Conservation (phyloP, 805 yeast species). For the Yarrowia yakushimensis region DNA sequence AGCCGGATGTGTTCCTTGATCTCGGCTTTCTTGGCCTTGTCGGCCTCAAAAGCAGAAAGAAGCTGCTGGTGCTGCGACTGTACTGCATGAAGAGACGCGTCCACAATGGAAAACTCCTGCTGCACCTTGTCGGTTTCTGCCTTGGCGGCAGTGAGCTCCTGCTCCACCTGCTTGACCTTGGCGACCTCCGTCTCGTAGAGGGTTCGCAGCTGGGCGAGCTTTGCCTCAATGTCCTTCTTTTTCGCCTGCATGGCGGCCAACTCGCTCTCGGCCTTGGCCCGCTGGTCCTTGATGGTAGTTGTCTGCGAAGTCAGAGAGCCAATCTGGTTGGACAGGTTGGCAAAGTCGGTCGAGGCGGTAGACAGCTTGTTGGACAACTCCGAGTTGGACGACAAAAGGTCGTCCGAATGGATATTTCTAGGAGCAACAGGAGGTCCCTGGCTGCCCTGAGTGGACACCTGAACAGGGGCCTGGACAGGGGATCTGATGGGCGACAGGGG, state of each 20-base stretch:
- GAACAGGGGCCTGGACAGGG: conserved; percentile 26
- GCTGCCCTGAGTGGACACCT: conserved; percentile 26
- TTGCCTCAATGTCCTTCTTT: conserved; percentile 70
- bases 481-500: conserved; percentile 26
- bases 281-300: conserved; percentile 62
- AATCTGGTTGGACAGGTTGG: conserved; percentile 80
- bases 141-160: conserved; percentile 53
- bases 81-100: conserved; percentile 71
- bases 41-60: conserved; percentile 57
- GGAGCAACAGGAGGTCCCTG: conserved; percentile 32
- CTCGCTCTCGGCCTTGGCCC: conserved; percentile 72
- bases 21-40: conserved; percentile 63
- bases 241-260: conserved; percentile 60
- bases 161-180: conserved; percentile 70
- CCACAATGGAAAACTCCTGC: conserved; percentile 69
- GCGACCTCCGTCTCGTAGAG: conserved; percentile 76
- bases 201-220: conserved; percentile 60
- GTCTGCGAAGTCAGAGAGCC: conserved; percentile 75
- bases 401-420: conserved; percentile 34
- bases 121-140: conserved; percentile 66
- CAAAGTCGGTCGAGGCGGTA: conserved; percentile 78
- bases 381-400: conserved; percentile 48
- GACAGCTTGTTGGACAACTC: conserved; percentile 67
- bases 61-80: conserved; percentile 61
- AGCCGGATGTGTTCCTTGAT: conserved; percentile 66